Conservation (phyloP, 2,329 filamentous ascomycete genomes). For the Sarocladium oryzae region DNA sequence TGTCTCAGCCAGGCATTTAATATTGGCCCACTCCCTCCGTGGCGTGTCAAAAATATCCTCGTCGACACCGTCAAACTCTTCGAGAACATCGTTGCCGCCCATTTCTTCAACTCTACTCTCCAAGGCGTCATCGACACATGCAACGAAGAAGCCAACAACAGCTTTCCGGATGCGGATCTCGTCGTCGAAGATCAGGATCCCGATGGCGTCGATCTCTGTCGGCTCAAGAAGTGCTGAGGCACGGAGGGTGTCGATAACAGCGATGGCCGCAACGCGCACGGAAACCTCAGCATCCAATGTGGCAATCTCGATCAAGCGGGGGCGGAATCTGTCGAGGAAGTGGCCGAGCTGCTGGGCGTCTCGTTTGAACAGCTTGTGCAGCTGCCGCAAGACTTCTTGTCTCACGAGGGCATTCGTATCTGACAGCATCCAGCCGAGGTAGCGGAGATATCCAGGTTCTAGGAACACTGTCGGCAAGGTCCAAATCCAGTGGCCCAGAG, state of each 20-base stretch:
- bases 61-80: conserved; percentile 68
- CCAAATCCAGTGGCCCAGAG: conserved; percentile 83
- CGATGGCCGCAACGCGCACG: conserved; percentile 74
- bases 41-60: conserved; percentile 72
- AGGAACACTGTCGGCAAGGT: conserved; percentile 82
- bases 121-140: conserved; percentile 76
- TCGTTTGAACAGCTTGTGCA: conserved; percentile 72
- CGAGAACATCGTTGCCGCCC: conserved; percentile 68
- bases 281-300: conserved; percentile 74
- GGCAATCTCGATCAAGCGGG: conserved; percentile 87
- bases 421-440: conserved; percentile 91
- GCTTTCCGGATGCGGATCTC: conserved; percentile 81
- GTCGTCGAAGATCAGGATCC: conserved; percentile 81
- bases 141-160: conserved; percentile 83
- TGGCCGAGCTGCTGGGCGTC: conserved; percentile 78
- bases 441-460: conserved; percentile 83
- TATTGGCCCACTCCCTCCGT: conserved; percentile 77
- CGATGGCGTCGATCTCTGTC: conserved; percentile 82
- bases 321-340: conserved; percentile 88
- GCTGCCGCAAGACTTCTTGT: conserved; percentile 79
- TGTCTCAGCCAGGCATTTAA: conserved; percentile 84
- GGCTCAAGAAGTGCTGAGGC: conserved; percentile 84
- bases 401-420: conserved; percentile 70
- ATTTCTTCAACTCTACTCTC: conserved; percentile 76
- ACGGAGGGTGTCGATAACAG: conserved; percentile 74